A percentile compares a stretch with the other conserved stretches of the same genome.
These are phyloP conservation scores for Ceratobasidium theobromae DNA, from an alignment of 1,284 basidiomycete species.

Conservation along the genomic window DNA sequence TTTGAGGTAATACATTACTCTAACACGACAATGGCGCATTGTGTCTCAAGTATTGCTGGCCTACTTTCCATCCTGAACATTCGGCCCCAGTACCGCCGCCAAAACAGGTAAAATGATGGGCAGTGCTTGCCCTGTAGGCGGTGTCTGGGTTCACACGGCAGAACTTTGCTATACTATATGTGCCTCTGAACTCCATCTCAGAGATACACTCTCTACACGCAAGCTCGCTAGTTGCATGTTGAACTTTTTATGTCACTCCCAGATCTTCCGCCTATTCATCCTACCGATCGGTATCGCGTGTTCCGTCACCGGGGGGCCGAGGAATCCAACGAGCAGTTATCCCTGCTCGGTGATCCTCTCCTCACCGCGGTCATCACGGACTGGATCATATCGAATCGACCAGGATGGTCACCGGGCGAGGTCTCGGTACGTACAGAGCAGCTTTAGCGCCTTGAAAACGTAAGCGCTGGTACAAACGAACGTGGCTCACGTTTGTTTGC, in stretches of 20 bases:
- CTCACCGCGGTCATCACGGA: conserved; percentile 30
- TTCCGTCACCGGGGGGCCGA: conserved; percentile 29
- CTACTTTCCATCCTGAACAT: too few relatives aligned
- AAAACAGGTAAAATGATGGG: not conserved
- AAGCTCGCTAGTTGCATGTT: conserved; percentile 1
- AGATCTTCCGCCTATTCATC: conserved; percentile 11
- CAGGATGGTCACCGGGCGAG: conserved; percentile 27
- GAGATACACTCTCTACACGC: not conserved
- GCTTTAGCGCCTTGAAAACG: not conserved
- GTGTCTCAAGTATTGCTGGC: too few relatives aligned
- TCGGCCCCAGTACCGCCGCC: not conserved
- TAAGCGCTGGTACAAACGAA: too few relatives aligned
- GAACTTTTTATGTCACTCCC: conserved; percentile 27
- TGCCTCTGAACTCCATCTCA: not conserved
- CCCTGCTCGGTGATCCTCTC: conserved; percentile 28
- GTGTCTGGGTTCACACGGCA: not conserved
- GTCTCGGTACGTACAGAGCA: conserved; percentile 17
- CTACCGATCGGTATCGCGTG: conserved; percentile 22
- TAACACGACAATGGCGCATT: too few relatives aligned
- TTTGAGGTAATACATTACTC: not conserved
- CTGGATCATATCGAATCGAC: conserved; percentile 22
- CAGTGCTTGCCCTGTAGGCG: not conserved
- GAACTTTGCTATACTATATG: not conserved
- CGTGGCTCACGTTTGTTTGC: too few relatives aligned
- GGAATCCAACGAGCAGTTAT: conserved; percentile 23